These are phyloP conservation scores for Zizania palustris DNA, from an alignment of 202 grass and related monocot genomes.

Conservation along the genomic window DNA sequence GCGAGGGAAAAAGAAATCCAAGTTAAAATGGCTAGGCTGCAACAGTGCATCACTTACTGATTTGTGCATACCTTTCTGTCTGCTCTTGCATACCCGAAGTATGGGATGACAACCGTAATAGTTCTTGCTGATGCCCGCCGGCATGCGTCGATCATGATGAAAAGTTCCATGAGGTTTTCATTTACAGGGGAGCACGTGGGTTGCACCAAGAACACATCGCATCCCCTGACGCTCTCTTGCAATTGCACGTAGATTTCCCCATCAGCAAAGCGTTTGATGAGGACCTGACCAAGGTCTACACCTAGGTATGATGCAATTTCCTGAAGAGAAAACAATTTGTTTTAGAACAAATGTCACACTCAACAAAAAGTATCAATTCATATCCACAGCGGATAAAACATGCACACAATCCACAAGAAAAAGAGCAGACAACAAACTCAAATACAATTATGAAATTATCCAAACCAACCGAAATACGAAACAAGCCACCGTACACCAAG, in stretches of 20 bases:
- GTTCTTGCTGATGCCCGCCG: conserved; percentile 73
- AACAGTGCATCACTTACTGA: background rate
- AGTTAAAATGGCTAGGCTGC: background rate
- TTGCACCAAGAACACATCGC: conserved; percentile 91
- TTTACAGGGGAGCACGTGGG: conserved; percentile 87
- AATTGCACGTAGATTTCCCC: conserved; percentile 87
- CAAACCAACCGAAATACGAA: background rate
- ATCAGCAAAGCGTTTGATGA: conserved; percentile 84
- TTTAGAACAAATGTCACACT: background rate
- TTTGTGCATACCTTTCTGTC: conserved; percentile 73
- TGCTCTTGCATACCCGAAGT: conserved; percentile 93
- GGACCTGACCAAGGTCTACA: conserved; percentile 72
- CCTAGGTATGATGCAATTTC: conserved; percentile 84
- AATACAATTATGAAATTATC: background rate
- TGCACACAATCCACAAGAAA: conserved; percentile 14
- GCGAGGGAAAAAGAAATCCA: background rate
- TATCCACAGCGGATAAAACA: background rate
- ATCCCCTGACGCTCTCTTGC: conserved; percentile 86
- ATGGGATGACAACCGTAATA: conserved; percentile 89
- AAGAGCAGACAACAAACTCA: background rate
- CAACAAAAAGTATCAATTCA: background rate
- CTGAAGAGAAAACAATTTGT: conserved; percentile 34
- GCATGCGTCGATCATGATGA: conserved; percentile 92
- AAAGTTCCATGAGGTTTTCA: conserved; percentile 90
- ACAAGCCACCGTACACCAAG: background rate